These are phyloP conservation scores for Colletotrichum lentis DNA, from an alignment of 2,329 filamentous ascomycete species.

Conservation along the genomic window DNA sequence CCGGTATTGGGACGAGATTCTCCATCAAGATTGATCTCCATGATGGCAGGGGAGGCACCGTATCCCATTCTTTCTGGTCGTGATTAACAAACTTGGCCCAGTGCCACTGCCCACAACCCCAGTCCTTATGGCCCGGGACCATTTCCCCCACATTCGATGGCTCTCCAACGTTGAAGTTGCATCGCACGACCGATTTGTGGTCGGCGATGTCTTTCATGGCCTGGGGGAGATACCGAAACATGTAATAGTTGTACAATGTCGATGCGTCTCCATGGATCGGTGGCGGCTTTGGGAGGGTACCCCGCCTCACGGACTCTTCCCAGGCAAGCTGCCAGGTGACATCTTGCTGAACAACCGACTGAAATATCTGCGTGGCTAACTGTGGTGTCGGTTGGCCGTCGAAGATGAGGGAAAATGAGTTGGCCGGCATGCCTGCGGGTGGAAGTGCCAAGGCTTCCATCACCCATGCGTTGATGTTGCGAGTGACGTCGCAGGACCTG, in stretches of 20 bases:
- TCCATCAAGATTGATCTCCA: not conserved
- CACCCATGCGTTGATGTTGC: not conserved
- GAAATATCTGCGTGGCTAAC: not conserved
- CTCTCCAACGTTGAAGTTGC: slow-evolving; percentile 25
- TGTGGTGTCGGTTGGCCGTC: not conserved
- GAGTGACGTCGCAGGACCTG: no score
- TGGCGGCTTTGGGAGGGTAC: no score
- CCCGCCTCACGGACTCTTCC: not conserved
- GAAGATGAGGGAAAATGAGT: not conserved
- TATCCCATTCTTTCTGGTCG: no score
- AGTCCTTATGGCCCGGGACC: not conserved
- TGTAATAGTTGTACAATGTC: no score
- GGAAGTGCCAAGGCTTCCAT: slow-evolving; percentile 7
- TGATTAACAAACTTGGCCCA: no score
- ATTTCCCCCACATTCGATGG: not conserved
- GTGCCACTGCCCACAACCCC: no score
- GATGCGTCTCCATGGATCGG: no score
- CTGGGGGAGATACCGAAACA: no score
- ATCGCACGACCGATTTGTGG: not conserved
- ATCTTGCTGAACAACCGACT: not conserved
- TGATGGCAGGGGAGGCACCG: not conserved
- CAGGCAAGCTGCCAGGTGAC: slow-evolving; percentile 13
- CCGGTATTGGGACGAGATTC: not conserved
- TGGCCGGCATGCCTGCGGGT: slow-evolving; percentile 7
- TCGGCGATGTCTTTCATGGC: slow-evolving; percentile 5